Conservation (phyloP, 805 yeast species). For the Schizosaccharomyces osmophilus region DNA sequence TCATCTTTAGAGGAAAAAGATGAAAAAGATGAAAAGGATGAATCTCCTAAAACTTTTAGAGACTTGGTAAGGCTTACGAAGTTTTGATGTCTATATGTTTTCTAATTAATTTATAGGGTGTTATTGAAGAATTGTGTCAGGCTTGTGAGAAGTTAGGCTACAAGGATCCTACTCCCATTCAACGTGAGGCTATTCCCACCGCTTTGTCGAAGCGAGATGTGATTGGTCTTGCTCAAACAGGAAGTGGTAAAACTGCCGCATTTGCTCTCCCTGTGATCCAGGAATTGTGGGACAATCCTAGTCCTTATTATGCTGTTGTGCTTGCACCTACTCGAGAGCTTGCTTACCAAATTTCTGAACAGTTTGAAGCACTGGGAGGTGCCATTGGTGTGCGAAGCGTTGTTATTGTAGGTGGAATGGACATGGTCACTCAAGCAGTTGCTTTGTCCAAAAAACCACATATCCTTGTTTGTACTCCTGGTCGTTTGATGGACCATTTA, state of each 20-base stretch:
- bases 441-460: slow-evolving; percentile 88
- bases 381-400: slow-evolving; percentile 77
- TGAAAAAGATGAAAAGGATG: not conserved
- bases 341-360: slow-evolving; percentile 49
- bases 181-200: slow-evolving; percentile 70
- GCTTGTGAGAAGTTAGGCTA: slow-evolving; percentile 55
- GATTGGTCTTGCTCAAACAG: slow-evolving; percentile 91
- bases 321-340: slow-evolving; percentile 48
- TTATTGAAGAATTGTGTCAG: slow-evolving; percentile 57
- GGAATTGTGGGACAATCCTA: slow-evolving; percentile 67
- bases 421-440: slow-evolving; percentile 89
- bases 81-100: not conserved
- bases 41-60: not conserved
- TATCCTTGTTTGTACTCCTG: slow-evolving; percentile 86
- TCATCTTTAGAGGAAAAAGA: not conserved
- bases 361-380: slow-evolving; percentile 80
- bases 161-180: slow-evolving; percentile 78
- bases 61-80: slow-evolving; percentile 2
- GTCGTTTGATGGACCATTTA: slow-evolving; percentile 67
- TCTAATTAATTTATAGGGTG: slow-evolving; percentile 13
- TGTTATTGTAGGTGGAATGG: slow-evolving; percentile 94
- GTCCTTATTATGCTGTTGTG: slow-evolving; percentile 72
- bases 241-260: slow-evolving; percentile 96
- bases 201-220: slow-evolving; percentile 79
- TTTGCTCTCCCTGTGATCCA: slow-evolving; percentile 90